phyloP scores from a whole-genome alignment of 2,329 filamentous ascomycete species.

The Bipolaris bicolor region DNA sequence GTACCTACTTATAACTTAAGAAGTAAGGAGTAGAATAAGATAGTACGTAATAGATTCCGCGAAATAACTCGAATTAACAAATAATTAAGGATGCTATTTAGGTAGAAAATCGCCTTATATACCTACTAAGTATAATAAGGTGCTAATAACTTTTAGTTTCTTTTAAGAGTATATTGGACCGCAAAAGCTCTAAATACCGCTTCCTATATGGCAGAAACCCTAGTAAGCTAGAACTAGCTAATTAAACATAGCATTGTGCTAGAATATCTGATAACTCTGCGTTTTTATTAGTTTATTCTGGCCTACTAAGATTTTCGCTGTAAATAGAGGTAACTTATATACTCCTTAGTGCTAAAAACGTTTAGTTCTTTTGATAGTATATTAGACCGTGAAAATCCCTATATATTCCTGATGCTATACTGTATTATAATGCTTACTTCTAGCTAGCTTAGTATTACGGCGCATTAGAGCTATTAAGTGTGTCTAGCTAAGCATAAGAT shows the following conservation, averaged over 20 bases:
- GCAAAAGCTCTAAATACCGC: neutral
- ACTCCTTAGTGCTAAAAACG: neutral
- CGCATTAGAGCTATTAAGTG: too few relatives aligned
- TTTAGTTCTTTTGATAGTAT: conserved; percentile 5
- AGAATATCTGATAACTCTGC: neutral
- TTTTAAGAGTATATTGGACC: conserved; percentile 1
- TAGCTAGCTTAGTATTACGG: too few relatives aligned
- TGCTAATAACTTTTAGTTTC: conserved; percentile 1
- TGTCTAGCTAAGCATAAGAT: too few relatives aligned
- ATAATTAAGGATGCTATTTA: neutral
- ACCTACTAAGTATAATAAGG: neutral
- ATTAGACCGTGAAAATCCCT: conserved; percentile 3
- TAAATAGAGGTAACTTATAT: neutral
- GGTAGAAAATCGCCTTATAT: neutral
- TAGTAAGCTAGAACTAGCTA: neutral
- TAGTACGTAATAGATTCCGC: neutral
- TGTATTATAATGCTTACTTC: conserved; percentile 6
- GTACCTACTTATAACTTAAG: conserved; percentile 1
- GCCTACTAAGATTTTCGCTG: neutral
- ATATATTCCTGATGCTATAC: conserved; percentile 3
- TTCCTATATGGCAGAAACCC: neutral
- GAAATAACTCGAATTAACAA: conserved; percentile 5
- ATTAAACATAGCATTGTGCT: neutral
- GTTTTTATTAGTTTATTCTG: neutral
- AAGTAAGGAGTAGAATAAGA: neutral